These are phyloP conservation scores for Paecilomyces variotii DNA, from an alignment of 2,329 filamentous ascomycete species.

Conservation along the genomic window DNA sequence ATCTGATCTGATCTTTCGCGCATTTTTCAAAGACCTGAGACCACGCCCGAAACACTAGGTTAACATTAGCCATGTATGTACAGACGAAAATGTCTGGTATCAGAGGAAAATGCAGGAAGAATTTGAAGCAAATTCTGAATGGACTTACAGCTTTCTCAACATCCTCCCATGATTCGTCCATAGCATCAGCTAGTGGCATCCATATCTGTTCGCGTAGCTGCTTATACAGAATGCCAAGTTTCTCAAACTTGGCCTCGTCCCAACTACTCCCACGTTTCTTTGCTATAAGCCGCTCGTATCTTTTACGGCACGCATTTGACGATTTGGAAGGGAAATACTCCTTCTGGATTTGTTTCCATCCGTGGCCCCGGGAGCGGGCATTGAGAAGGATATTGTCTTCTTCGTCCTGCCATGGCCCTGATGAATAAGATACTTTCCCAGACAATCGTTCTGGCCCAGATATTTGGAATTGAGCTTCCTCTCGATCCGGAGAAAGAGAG, in stretches of 20 bases:
- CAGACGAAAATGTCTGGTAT: background rate
- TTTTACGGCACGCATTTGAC: constrained; percentile 78
- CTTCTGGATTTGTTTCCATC: constrained; percentile 74
- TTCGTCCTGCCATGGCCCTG: constrained; percentile 60
- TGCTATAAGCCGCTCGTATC: constrained; percentile 77
- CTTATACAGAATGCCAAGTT: constrained; percentile 71
- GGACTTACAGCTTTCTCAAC: constrained; percentile 74
- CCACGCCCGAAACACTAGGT: constrained; percentile 16
- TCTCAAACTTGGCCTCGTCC: constrained; percentile 67
- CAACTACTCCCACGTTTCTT: constrained; percentile 64
- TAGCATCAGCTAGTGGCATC: constrained; percentile 59
- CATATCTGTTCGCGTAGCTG: constrained; percentile 73
- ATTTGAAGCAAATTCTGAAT: background rate
- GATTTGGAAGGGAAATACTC: constrained; percentile 69
- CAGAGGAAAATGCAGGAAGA: background rate
- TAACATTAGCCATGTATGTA: background rate
- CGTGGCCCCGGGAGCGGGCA: constrained; percentile 66
- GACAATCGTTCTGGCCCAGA: background rate
- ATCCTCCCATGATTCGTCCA: constrained; percentile 52
- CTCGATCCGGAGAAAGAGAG: background rate
- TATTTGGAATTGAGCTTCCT: background rate
- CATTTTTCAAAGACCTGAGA: constrained; percentile 4
- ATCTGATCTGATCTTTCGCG: background rate
- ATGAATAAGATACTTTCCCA: constrained; percentile 4
- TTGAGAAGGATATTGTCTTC: constrained; percentile 68